Conservation (phyloP, 179 eudicot species). For the Vitellaria paradoxa region DNA sequence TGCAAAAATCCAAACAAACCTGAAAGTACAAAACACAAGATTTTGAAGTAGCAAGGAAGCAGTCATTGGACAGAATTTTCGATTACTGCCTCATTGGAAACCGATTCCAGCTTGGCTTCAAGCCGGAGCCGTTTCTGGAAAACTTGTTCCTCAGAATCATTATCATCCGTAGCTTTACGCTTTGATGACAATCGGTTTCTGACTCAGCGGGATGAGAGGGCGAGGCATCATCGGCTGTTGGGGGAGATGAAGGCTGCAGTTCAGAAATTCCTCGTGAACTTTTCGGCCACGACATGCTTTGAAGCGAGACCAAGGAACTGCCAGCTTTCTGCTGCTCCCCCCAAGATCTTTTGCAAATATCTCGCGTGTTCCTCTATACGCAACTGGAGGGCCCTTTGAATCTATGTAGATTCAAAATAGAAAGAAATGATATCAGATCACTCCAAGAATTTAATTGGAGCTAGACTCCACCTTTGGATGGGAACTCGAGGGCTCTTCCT, state of each 20-base stretch:
- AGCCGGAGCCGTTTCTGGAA: constrained; percentile 27
- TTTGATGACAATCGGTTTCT: constrained; percentile 21
- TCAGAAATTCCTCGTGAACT: constrained; percentile 22
- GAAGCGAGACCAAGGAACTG: constrained; percentile 24
- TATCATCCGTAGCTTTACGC: constrained; percentile 19
- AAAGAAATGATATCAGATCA: too few species aligned
- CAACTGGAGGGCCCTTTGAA: constrained; percentile 44
- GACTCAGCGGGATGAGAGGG: constrained; percentile 25
- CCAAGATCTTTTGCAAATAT: constrained; percentile 47
- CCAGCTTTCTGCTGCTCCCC: constrained; percentile 45
- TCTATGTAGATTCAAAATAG: constrained; percentile 16
- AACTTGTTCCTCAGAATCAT: constrained; percentile 23
- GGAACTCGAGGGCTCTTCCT: too few species aligned
- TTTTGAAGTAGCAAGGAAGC: background rate
- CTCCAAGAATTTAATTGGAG: too few species aligned
- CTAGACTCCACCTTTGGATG: too few species aligned
- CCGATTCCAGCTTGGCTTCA: constrained; percentile 21
- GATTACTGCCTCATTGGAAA: constrained; percentile 14
- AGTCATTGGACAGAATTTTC: constrained; percentile 11
- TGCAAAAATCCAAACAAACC: too few species aligned
- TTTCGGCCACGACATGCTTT: constrained; percentile 21
- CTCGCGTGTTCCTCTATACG: constrained; percentile 47
- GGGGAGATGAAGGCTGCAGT: constrained; percentile 20
- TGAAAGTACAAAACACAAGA: too few species aligned
- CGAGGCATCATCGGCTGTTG: constrained; percentile 12